These are phyloP conservation scores for Proliferodiscus dingleyae DNA, from an alignment of 2,329 filamentous ascomycete genomes.

Conservation along the genomic window DNA sequence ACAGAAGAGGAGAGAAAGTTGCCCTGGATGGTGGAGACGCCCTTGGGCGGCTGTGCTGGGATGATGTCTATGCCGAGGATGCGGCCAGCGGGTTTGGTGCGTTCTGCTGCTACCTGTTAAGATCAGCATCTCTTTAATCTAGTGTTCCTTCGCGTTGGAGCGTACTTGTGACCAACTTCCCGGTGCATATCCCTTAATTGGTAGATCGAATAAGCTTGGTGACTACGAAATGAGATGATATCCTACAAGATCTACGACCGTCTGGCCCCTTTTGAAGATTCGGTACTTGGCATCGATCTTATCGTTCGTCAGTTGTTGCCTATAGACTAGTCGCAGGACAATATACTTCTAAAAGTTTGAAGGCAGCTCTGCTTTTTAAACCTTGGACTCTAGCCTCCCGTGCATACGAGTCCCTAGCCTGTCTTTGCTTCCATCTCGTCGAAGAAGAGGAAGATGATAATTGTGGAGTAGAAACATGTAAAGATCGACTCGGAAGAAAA, in stretches of 20 bases:
- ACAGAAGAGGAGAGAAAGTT: conserved; percentile 77
- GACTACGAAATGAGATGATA: neutral
- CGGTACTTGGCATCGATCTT: conserved; percentile 79
- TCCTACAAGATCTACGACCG: conserved; percentile 79
- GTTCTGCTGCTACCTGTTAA: conserved; percentile 69
- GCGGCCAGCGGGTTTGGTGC: conserved; percentile 69
- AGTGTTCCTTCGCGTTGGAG: neutral
- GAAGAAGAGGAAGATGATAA: conserved; percentile 58
- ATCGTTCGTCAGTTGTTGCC: no score
- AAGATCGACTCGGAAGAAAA: neutral
- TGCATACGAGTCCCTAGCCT: conserved; percentile 66
- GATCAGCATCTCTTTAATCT: conserved; percentile 2
- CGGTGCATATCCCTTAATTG: conserved; percentile 66
- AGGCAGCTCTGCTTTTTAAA: conserved; percentile 85
- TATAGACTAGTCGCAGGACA: no score
- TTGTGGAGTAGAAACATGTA: conserved; percentile 1
- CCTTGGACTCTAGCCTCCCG: conserved; percentile 72
- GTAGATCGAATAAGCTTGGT: conserved; percentile 10
- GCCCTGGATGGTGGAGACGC: conserved; percentile 92
- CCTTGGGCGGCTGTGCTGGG: conserved; percentile 82
- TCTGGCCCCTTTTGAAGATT: conserved; percentile 75
- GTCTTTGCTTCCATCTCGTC: conserved; percentile 77
- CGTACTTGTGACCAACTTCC: conserved; percentile 66
- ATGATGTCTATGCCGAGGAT: conserved; percentile 93
- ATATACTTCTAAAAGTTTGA: conserved; percentile 79